phyloP scores from a whole-genome alignment of 2,329 filamentous ascomycete species.

The Hypoxylon sp. region DNA sequence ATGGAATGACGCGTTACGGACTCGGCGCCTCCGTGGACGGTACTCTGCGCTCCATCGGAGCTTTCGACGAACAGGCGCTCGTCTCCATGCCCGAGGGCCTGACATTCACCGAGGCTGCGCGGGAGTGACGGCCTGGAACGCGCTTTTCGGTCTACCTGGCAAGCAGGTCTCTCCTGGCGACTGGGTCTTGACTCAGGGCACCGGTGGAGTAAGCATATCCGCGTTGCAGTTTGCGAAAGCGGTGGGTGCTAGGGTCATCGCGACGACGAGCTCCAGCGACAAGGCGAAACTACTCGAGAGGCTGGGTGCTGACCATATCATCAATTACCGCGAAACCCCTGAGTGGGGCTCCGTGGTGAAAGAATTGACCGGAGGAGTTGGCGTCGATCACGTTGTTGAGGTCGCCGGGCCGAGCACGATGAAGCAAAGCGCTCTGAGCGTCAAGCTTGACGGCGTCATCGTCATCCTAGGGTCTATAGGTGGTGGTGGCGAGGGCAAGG shows the following conservation, averaged over 20 bases:
- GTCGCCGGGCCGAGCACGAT: slow-evolving; percentile 59
- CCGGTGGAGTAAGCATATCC: slow-evolving; percentile 60
- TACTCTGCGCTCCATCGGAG: slow-evolving; percentile 52
- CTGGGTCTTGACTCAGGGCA: slow-evolving; percentile 60
- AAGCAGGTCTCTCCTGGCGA: slow-evolving; percentile 24
- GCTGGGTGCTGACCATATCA: slow-evolving; percentile 60
- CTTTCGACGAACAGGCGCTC: slow-evolving; percentile 67
- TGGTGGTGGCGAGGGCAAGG: slow-evolving; percentile 48
- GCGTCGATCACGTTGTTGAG: slow-evolving; percentile 62
- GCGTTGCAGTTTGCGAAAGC: slow-evolving; percentile 35
- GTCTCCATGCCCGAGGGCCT: slow-evolving; percentile 70
- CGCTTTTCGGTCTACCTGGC: slow-evolving; percentile 64
- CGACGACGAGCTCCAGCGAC: slow-evolving; percentile 58
- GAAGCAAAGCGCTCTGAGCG: slow-evolving; percentile 58
- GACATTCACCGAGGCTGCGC: slow-evolving; percentile 64
- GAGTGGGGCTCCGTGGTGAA: slow-evolving; percentile 60
- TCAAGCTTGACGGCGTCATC: slow-evolving; percentile 61
- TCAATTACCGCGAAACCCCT: slow-evolving; percentile 60
- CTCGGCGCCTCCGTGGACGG: slow-evolving; percentile 53
- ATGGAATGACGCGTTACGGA: slow-evolving; percentile 13
- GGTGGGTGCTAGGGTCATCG: slow-evolving; percentile 50
- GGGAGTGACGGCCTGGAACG: slow-evolving; percentile 68
- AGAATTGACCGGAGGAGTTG: slow-evolving; percentile 55
- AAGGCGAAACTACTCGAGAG: slow-evolving; percentile 57
- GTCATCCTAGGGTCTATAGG: slow-evolving; percentile 58